phyloP scores from a whole-genome alignment of 73 alveolate species.

The Paramecium pentaurelia region DNA sequence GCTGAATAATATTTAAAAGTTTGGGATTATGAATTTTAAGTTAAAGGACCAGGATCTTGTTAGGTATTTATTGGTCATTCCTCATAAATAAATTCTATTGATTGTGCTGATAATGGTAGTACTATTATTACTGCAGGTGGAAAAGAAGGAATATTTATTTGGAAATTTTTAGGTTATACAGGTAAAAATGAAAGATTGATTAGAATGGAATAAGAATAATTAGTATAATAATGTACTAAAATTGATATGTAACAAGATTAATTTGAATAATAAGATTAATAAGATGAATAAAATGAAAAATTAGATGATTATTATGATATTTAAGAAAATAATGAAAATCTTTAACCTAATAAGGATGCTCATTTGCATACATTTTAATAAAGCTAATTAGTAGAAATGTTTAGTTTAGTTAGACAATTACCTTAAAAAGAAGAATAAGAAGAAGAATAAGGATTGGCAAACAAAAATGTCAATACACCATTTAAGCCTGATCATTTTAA shows the following conservation, averaged over 20 bases:
- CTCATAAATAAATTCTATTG: conserved; percentile 27
- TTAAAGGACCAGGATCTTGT: conserved; percentile 60
- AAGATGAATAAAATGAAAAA: background rate
- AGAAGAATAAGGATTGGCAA: background rate
- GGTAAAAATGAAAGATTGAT: conserved; percentile 50
- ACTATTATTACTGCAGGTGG: conserved; percentile 62
- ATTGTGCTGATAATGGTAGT: conserved; percentile 51
- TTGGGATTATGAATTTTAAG: conserved; percentile 61
- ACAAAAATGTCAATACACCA: background rate
- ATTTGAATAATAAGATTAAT: background rate
- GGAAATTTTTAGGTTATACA: conserved; percentile 63
- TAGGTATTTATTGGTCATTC: conserved; percentile 53
- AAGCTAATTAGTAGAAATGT: conserved; percentile 31
- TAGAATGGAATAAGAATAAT: conserved; percentile 23
- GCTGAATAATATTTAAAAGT: conserved; percentile 40
- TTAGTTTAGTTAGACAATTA: background rate
- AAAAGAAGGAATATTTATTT: conserved; percentile 63
- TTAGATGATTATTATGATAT: conserved; percentile 13
- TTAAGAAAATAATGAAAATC: background rate
- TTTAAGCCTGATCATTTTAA: conserved; percentile 24
- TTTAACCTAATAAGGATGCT: background rate
- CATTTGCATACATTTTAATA: background rate
- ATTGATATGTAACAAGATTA: conserved; percentile 16
- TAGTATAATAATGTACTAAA: background rate
- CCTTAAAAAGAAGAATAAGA: background rate